phyloP scores from a whole-genome alignment of 2,329 filamentous ascomycete species.

The Bipolaris victoriae region DNA sequence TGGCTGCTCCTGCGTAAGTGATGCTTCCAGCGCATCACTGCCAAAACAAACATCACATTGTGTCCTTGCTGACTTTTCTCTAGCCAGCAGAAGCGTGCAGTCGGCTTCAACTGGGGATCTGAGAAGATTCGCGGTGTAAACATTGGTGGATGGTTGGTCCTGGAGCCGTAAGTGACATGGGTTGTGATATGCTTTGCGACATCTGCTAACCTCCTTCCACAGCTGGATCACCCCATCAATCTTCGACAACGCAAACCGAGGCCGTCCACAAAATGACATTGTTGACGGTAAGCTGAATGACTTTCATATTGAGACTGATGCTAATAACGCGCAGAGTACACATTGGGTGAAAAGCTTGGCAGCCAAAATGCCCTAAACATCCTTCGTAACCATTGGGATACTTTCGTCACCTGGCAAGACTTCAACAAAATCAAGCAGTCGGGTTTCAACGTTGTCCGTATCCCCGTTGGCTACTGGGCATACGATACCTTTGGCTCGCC shows the following conservation, averaged over 20 bases:
- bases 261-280: conserved; percentile 41
- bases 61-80: conserved; percentile 18
- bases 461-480: conserved; percentile 67
- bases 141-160: conserved; percentile 58
- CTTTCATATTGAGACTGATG: background rate
- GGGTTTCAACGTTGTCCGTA: conserved; percentile 65
- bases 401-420: conserved; percentile 58
- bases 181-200: too few relatives aligned
- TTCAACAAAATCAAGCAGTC: conserved; percentile 63
- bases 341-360: conserved; percentile 58
- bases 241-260: conserved; percentile 49
- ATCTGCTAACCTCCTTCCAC: conserved; percentile 1
- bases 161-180: conserved; percentile 49
- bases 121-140: conserved; percentile 60
- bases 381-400: conserved; percentile 59
- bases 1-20: conserved; percentile 44
- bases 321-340: conserved; percentile 52
- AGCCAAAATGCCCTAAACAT: conserved; percentile 52
- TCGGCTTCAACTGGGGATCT: conserved; percentile 56
- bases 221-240: conserved; percentile 65
- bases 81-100: conserved; percentile 43
- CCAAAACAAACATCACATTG: background rate
- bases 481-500: conserved; percentile 58
- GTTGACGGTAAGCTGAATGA: conserved; percentile 45
- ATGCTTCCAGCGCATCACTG: conserved; percentile 5